Evolutionary conservation across 345 rosid species (phyloP), one percentile per base, ranked within the genome.

Genomic region (Carallia pectinifolia): DNA sequence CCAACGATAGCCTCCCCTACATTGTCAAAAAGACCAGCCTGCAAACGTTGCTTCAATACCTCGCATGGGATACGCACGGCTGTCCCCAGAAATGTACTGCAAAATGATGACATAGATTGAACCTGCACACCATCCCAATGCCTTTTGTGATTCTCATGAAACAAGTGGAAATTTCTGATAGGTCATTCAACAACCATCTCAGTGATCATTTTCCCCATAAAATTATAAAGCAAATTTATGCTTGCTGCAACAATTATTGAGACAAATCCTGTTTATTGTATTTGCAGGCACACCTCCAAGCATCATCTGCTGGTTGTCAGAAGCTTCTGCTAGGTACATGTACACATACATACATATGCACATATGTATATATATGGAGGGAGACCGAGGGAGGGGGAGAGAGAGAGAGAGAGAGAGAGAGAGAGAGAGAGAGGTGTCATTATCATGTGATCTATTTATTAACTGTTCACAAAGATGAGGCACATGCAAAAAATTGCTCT

Each of bases 41-140:
- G 99, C 75, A 88, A 82, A 50, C 99, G 89, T 83, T 95, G 99
- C 86, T 95, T 95, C 80, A 95, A 81, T 76, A 95, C 99, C 82
- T 95, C 99, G 68, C 98, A 90, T 2, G 99, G 99, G 67, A 95
- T 90, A 73, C 99, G 86, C 67, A 90, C 90, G 55, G 94, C 94
- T 19, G 99, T 95, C 63, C 99, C 99, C 81, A 95, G 77, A 71
- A 92, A 58, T 36, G 99, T 95, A 87, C 98, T 89, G 77, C 92
- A 92, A 77, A 95, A 90, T 71, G 99, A 95, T 65, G 98, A 86
- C 48, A 92, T 79, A 18, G 99, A 95, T 85, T 95, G 97, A 74
- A 92, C 88, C 99, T 95, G 83, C 83, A 82, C 8, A 61, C 17
- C 50, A 66, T 17, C 34, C 54, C 60, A 76, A 56, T 8, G 37